A percentile compares a stretch with the other conserved stretches of the same genome.
phyloP scores from a whole-genome alignment of 2,329 filamentous ascomycete species.

The Aspergillus ruber region DNA sequence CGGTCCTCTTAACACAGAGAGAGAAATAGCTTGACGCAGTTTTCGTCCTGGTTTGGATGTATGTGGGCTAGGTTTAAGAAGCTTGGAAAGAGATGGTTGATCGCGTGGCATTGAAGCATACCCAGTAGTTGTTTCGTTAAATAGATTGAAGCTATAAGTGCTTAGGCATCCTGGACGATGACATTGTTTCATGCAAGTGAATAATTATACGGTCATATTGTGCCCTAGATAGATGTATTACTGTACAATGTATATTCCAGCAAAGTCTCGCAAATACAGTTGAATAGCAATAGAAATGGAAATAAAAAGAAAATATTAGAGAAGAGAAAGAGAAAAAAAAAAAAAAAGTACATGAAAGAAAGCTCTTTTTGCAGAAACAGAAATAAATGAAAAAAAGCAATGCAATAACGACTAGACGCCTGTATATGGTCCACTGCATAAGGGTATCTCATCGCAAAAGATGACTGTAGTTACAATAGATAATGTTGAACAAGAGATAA shows the following conservation, averaged over 20 bases:
- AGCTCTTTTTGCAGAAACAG: not conserved
- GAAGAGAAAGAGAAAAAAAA: not conserved
- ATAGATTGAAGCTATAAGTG: too few relatives aligned
- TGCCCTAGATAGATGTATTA: too few relatives aligned
- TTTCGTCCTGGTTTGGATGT: not conserved
- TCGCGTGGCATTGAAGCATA: not conserved
- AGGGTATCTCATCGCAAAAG: conserved; percentile 17
- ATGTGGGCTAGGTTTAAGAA: not conserved
- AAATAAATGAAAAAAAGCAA: not conserved
- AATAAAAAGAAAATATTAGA: not conserved
- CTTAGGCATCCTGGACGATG: too few relatives aligned
- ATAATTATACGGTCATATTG: too few relatives aligned
- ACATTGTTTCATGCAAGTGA: too few relatives aligned
- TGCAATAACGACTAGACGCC: conserved; percentile 12
- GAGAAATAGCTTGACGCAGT: not conserved
- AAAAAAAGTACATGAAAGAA: not conserved
- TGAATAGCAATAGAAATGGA: not conserved
- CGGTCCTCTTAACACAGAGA: conserved; percentile 5
- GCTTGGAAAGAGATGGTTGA: not conserved
- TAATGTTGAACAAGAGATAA: conserved; percentile 2
- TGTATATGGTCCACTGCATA: conserved; percentile 17
- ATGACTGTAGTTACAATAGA: conserved; percentile 8
- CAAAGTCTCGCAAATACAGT: too few relatives aligned
- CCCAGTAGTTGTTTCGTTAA: too few relatives aligned
- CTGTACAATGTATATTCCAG: too few relatives aligned